Percentiles rank a stretch among this genome's conserved stretches.
Conservation (phyloP, 257 asterid genomes). For the Fraxinus pennsylvanica region DNA sequence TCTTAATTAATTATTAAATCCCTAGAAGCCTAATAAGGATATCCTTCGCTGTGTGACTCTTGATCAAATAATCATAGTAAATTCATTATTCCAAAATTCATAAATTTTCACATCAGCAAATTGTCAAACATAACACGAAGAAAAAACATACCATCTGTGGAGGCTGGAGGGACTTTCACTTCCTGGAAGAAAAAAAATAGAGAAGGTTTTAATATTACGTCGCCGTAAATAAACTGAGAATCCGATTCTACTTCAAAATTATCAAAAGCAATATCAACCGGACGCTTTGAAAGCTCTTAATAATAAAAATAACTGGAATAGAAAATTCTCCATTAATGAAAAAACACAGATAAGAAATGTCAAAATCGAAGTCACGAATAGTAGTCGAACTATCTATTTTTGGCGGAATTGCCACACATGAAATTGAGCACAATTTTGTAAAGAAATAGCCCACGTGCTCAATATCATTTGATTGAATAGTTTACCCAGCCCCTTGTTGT, state of each 20-base stretch:
- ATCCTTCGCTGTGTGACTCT: background rate
- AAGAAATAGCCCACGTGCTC: too few relatives aligned
- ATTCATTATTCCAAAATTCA: slow-evolving; percentile 3
- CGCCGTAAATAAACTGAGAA: slow-evolving; percentile 5
- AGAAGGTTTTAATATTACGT: background rate
- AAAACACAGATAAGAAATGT: background rate
- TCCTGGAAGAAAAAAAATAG: slow-evolving; percentile 29
- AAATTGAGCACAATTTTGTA: too few relatives aligned
- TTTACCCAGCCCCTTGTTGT: too few relatives aligned
- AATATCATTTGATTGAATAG: too few relatives aligned
- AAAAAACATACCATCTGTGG: slow-evolving; percentile 40
- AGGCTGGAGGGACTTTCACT: slow-evolving; percentile 35
- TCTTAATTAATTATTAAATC: background rate
- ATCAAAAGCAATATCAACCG: background rate
- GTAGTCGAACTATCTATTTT: slow-evolving; percentile 8
- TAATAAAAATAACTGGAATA: background rate
- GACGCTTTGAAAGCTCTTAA: background rate
- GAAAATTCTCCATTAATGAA: background rate
- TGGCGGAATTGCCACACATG: too few relatives aligned
- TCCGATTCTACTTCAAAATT: background rate
- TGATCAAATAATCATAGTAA: background rate
- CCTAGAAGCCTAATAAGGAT: background rate
- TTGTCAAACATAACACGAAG: background rate
- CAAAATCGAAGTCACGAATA: slow-evolving; percentile 11
- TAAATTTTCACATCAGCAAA: slow-evolving; percentile 4